Evolutionary conservation across 2,329 filamentous ascomycete genomes (phyloP).

Genomic region (Arachnomyces sp.): DNA sequence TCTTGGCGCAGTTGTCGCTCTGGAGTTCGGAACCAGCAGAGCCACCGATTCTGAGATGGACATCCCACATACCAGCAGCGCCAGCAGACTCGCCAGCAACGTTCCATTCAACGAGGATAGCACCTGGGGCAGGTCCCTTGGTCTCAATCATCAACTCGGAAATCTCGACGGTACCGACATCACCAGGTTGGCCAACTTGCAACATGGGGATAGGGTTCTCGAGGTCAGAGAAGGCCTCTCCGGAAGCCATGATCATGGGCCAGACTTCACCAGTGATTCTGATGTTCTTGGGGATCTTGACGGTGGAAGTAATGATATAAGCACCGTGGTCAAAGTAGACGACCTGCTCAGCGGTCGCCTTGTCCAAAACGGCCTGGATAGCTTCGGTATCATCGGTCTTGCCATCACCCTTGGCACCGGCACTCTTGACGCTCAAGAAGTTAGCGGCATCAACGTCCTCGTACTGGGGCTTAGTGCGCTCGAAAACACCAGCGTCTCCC

Average conservation of each 20-base stretch:
- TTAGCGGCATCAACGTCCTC: slow-evolving; percentile 54
- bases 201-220: slow-evolving; percentile 74
- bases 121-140: slow-evolving; percentile 72
- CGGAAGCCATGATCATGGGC: slow-evolving; percentile 79
- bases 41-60: slow-evolving; percentile 90
- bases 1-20: slow-evolving; percentile 70
- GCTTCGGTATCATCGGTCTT: slow-evolving; percentile 75
- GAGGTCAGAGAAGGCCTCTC: slow-evolving; percentile 63
- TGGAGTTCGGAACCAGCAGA: slow-evolving; percentile 76
- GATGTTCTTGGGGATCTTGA: slow-evolving; percentile 61
- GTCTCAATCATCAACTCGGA: slow-evolving; percentile 81
- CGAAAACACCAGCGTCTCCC: slow-evolving; percentile 60
- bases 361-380: slow-evolving; percentile 70
- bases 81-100: slow-evolving; percentile 57
- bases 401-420: slow-evolving; percentile 82
- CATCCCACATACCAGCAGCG: slow-evolving; percentile 79
- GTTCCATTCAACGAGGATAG: slow-evolving; percentile 89
- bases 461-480: slow-evolving; percentile 85
- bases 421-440: slow-evolving; percentile 75
- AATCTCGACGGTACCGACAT: slow-evolving; percentile 75
- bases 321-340: slow-evolving; percentile 58
- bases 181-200: slow-evolving; percentile 69
- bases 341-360: slow-evolving; percentile 47
- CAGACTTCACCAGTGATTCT: slow-evolving; percentile 87
- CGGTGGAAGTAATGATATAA: slow-evolving; percentile 53